phyloP scores from a whole-genome alignment of 2,329 filamentous ascomycete species.

The Fusarium veterinarium region DNA sequence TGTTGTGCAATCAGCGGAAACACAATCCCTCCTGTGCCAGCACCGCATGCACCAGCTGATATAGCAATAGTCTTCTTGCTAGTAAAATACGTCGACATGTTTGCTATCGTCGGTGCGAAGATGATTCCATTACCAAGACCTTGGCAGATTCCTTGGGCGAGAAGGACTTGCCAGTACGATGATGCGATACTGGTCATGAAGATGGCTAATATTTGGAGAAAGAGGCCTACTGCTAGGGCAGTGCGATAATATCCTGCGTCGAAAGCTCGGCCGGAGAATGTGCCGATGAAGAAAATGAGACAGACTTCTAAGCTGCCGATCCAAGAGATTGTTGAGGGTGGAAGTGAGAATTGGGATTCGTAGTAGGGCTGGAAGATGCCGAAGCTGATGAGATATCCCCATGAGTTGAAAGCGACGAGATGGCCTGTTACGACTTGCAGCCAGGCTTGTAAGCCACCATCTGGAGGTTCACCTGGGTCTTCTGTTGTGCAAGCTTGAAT shows the following conservation, averaged over 20 bases:
- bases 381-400: conserved; percentile 55
- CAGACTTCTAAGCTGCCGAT: conserved; percentile 61
- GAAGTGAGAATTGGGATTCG: conserved; percentile 44
- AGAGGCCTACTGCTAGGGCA: conserved; percentile 49
- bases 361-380: conserved; percentile 56
- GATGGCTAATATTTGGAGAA: conserved; percentile 59
- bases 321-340: conserved; percentile 58
- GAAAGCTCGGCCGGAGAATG: conserved; percentile 55
- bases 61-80: conserved; percentile 70
- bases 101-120: conserved; percentile 64
- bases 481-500: neutral
- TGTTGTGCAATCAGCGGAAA: conserved; percentile 70
- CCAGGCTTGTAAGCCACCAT: conserved; percentile 54
- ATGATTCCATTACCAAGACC: conserved; percentile 67
- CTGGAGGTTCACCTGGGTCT: conserved; percentile 43
- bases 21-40: conserved; percentile 70
- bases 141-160: conserved; percentile 66
- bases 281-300: conserved; percentile 54
- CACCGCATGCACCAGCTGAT: conserved; percentile 69
- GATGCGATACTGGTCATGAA: conserved; percentile 58
- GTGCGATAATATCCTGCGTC: conserved; percentile 56
- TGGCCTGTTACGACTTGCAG: conserved; percentile 53
- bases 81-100: conserved; percentile 70
- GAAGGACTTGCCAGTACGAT: conserved; percentile 60
- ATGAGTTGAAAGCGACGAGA: conserved; percentile 53